Percentiles rank a stretch among this genome's conserved stretches.
Evolutionary conservation across 176 grass and related monocot species (phyloP).

Genomic region (Ensete ventricosum): DNA sequence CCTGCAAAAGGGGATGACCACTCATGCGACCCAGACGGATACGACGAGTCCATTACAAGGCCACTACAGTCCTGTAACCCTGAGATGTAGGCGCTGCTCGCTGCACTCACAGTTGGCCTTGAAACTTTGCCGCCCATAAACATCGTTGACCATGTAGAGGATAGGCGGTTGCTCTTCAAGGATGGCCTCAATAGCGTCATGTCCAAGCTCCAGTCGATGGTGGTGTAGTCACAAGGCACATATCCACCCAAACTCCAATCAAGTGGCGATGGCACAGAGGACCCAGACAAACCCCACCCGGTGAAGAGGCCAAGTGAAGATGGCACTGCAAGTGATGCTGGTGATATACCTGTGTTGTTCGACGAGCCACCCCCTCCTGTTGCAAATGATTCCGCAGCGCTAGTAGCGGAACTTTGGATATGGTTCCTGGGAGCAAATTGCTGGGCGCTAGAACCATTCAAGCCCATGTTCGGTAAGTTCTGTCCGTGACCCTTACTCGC

Average conservation of each 20-base stretch:
- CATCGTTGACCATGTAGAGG: slow-evolving; percentile 97
- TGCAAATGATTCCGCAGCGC: slow-evolving; percentile 61
- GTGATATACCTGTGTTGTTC: slow-evolving; percentile 37
- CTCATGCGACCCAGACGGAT: slow-evolving; percentile 38
- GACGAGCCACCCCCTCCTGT: slow-evolving; percentile 63
- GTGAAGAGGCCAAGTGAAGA: slow-evolving; percentile 64
- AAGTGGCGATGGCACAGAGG: slow-evolving; percentile 24
- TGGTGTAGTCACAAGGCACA: slow-evolving; percentile 60
- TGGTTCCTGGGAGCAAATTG: slow-evolving; percentile 42
- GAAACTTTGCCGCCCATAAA: slow-evolving; percentile 72
- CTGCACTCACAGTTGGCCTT: slow-evolving; percentile 27
- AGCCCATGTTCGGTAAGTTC: slow-evolving; percentile 45
- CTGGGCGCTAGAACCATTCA: slow-evolving; percentile 34
- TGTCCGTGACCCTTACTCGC: slow-evolving; percentile 51
- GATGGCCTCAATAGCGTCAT: slow-evolving; percentile 55
- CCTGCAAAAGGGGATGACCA: slow-evolving; percentile 61
- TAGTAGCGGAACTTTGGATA: slow-evolving; percentile 43
- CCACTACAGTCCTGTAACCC: slow-evolving; percentile 39
- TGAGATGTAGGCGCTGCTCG: slow-evolving; percentile 13
- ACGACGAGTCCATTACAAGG: slow-evolving; percentile 19
- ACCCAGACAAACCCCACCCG: slow-evolving; percentile 40
- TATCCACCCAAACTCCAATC: slow-evolving; percentile 60
- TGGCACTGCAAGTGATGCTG: slow-evolving; percentile 35
- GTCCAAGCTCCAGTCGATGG: slow-evolving; percentile 89
- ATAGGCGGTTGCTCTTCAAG: slow-evolving; percentile 41